Base-by-base conservation (phyloP, 31 red algal species). In the Porphyra umbilicalis region DNA sequence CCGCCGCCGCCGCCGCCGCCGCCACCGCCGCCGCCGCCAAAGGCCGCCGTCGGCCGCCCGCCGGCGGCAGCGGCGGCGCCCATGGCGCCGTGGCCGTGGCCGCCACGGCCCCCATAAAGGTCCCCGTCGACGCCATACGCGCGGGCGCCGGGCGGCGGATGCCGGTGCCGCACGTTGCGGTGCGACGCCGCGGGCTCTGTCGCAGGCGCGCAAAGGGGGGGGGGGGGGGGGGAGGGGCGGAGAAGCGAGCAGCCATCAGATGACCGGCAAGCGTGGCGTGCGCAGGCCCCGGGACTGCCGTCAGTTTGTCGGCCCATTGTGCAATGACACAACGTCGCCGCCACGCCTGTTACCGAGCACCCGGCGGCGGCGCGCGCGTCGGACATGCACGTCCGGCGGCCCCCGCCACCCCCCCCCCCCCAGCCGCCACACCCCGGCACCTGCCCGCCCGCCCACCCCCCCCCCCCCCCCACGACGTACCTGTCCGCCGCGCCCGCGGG, bases 1-100 rank as follows among this genome's bases (percentile, higher is more conserved):
- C 80, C 25, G 32, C 90, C 79, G 35, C 90, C 90, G 76, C 97
- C 89, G 68, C 97, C 97, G 79, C 96, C 96, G n/a, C 96, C 25
- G 25, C 57, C 25, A 29, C 57, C 57, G 11, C 57, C 42, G 42
- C 42, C 57, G 57, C 57, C 57, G 18, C 57, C 57, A 71, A n/a
- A 71, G 25, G 57, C 57, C 6, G 57, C 6, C 57, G 57, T 18
- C 57, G n/a, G n/a, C n/a, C n/a, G n/a, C n/a, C 57, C 25, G 11
- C 6, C 57, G 57, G 25, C 57, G 25, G 30, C 30, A 18, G 25
- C 57, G 57, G 25, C 57, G 57, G 25, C 20, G 57, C 57, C 57
- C 4, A 18, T 16, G 25, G 25, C 57, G 14, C 57, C 14, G 25
- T 29, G 6, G 57, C 57, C 57, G 57, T 29, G 6, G 57, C 57